These are phyloP conservation scores for Agrocybe praecox DNA, from an alignment of 768 basidiomycete genomes.

Conservation along the genomic window DNA sequence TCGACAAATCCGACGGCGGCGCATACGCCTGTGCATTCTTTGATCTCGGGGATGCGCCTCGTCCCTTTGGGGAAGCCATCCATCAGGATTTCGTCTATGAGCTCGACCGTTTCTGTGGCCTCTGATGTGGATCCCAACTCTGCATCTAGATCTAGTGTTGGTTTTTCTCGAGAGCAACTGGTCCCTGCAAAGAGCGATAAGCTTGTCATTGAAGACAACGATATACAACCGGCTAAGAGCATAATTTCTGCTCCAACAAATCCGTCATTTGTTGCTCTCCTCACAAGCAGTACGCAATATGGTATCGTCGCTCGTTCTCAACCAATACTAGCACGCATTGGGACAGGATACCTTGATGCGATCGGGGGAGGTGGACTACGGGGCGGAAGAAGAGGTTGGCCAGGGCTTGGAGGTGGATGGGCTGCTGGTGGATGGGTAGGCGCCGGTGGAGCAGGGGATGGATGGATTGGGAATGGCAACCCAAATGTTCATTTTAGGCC, in stretches of 20 bases:
- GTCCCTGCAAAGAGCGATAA: too few relatives aligned
- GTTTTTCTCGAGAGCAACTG: neutral
- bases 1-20: slow-evolving; percentile 62
- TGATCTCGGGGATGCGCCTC: slow-evolving; percentile 60
- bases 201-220: neutral
- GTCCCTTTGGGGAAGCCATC: slow-evolving; percentile 47
- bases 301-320: slow-evolving; percentile 76
- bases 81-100: slow-evolving; percentile 11
- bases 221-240: neutral
- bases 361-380: slow-evolving; percentile 54
- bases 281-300: slow-evolving; percentile 65
- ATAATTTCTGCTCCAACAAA: neutral
- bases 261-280: slow-evolving; percentile 35
- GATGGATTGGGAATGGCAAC: slow-evolving; percentile 49
- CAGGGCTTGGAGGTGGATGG: neutral
- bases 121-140: neutral
- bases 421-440: neutral
- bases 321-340: slow-evolving; percentile 68
- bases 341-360: slow-evolving; percentile 71
- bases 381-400: slow-evolving; percentile 45
- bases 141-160: neutral
- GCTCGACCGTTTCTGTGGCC: neutral
- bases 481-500: slow-evolving; percentile 77
- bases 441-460: neutral
- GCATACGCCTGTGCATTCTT: slow-evolving; percentile 64